Conservation (phyloP, 768 basidiomycete species). For the Termitomyces bulborhizus region DNA sequence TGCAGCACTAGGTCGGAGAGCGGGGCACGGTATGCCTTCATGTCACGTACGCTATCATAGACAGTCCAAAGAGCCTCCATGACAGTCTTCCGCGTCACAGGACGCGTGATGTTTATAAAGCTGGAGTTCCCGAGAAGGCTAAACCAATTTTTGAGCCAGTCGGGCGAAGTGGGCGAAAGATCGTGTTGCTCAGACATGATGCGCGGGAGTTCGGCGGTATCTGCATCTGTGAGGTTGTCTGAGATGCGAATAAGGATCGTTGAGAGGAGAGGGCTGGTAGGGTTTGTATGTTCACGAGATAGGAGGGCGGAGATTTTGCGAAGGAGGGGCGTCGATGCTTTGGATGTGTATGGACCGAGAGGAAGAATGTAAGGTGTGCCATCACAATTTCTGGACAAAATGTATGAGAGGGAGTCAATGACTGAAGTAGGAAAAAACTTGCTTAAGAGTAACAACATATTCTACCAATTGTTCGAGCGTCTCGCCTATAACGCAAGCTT, state of each 20-base stretch:
- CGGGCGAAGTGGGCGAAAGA: constrained; percentile 63
- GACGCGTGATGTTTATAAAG: constrained; percentile 36
- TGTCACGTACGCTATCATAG: constrained; percentile 65
- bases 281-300: constrained; percentile 52
- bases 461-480: constrained; percentile 52
- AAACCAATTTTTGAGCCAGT: constrained; percentile 68
- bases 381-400: constrained; percentile 30
- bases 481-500: constrained; percentile 57
- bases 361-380: constrained; percentile 44
- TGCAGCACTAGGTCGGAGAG: constrained; percentile 49
- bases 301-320: constrained; percentile 57
- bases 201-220: constrained; percentile 55
- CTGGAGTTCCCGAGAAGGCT: constrained; percentile 44
- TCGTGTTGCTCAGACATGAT: constrained; percentile 64
- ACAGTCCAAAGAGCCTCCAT: constrained; percentile 52
- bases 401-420: not conserved
- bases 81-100: constrained; percentile 48
- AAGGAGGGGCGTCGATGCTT: constrained; percentile 58
- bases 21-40: constrained; percentile 54
- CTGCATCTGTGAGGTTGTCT: constrained; percentile 61
- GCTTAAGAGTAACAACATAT: constrained; percentile 57
- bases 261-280: constrained; percentile 56
- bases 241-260: constrained; percentile 59
- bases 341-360: constrained; percentile 39
- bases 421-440: constrained; percentile 18